Evolutionary conservation across 1,284 basidiomycete genomes (phyloP), one percentile per base, ranked within the genome.

Genomic region (Cutaneotrichosporon cyanovorans): DNA sequence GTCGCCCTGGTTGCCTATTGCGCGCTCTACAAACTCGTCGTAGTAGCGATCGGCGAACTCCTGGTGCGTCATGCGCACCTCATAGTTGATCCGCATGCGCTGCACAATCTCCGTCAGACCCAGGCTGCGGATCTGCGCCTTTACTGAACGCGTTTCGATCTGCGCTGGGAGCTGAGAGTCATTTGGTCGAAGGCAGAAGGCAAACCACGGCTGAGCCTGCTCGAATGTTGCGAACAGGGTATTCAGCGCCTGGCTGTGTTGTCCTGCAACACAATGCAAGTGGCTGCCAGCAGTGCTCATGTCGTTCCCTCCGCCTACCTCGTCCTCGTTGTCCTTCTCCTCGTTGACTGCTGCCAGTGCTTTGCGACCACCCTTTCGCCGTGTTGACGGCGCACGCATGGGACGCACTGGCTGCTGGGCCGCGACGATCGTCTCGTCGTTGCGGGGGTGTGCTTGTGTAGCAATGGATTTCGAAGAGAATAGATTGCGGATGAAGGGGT

Each of bases 81-180:
- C 83, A 58, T 84, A 92, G 40, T 63, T 64, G 22, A 83, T 75
- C 6, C 76, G 77, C 39, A 78, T 78, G 38, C 84, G 74, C 60
- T 79, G 80, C 5, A 84, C 80, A 58, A 97, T 80, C 71, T 91
- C 86, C 2, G 83, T 75, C 51, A 97, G 60, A 0, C 89, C 87
- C 30, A 85, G 68, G 45, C 85, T 85, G 49, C 86, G 79, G 44
- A 96, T 83, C 72, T 97, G 93, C 0, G 87, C 85, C 68, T 93
- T 95, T 50, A 97, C 83, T 23, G 84, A 83, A 30, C 89, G 78
- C 3, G 87, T 87, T 73, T 98, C 93, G 46, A 95, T 75, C 68
- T 97, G 91, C 64, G 90, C 89, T 23, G 91, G 87, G 16, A 96
- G 74, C 66, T 95, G 90, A 16, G 87, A 85, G 73, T 96, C 91